phyloP scores from a whole-genome alignment of 768 basidiomycete genomes.

The Hypholoma sublateritium region DNA sequence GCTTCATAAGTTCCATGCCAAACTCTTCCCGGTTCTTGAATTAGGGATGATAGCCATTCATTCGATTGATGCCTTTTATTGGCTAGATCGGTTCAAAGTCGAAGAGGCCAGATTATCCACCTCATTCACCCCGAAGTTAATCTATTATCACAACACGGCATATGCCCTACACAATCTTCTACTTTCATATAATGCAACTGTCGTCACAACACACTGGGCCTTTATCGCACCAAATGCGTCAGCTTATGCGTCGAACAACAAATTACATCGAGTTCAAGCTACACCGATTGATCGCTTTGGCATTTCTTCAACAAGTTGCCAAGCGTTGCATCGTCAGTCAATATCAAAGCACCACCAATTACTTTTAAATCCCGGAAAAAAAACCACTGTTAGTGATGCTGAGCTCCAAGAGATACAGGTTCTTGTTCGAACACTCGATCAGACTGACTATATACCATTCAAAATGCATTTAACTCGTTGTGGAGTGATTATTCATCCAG shows the following conservation, averaged over 20 bases:
- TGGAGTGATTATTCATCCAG: no score
- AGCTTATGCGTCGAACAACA: not conserved
- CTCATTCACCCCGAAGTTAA: constrained; percentile 10
- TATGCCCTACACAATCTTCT: constrained; percentile 49
- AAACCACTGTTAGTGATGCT: not conserved
- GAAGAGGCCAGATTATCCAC: constrained; percentile 46
- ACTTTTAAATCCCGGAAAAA: not conserved
- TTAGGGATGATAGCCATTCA: constrained; percentile 73
- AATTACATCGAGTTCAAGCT: not conserved
- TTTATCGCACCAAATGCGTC: not conserved
- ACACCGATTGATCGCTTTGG: no score
- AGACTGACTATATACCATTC: not conserved
- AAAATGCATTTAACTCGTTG: not conserved
- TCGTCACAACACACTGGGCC: not conserved
- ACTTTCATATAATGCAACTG: constrained; percentile 19
- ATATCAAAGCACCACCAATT: not conserved
- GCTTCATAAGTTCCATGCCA: constrained; percentile 54
- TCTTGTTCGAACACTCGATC: not conserved
- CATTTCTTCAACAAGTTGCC: no score
- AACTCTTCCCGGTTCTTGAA: constrained; percentile 47
- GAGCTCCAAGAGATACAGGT: not conserved
- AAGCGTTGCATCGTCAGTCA: not conserved
- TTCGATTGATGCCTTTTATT: constrained; percentile 75
- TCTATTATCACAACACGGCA: constrained; percentile 46
- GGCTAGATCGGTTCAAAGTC: constrained; percentile 66